Conservation (phyloP, 352 stramenopile species). For the Phytophthora fragariae region DNA sequence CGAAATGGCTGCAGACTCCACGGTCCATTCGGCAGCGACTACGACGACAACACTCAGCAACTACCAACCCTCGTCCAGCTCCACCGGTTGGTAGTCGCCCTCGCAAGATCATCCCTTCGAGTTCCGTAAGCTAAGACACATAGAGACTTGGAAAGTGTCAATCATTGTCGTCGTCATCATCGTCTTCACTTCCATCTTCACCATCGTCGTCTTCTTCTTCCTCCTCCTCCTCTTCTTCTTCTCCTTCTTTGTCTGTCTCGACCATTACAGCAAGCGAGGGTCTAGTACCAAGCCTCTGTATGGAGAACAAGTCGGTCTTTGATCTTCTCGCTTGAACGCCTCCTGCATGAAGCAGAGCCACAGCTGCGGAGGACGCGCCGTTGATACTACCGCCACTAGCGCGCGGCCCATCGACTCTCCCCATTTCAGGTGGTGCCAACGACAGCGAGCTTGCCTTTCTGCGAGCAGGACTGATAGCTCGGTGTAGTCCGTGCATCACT, state of each 20-base stretch:
- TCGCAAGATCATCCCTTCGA: constrained; percentile 10
- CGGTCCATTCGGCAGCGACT: constrained; percentile 22
- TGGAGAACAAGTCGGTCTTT: constrained; percentile 6
- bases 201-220: constrained; percentile 16
- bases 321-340: constrained; percentile 4
- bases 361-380: background rate
- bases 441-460: constrained; percentile 27
- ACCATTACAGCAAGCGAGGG: constrained; percentile 25
- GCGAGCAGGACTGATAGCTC: constrained; percentile 25
- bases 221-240: constrained; percentile 21
- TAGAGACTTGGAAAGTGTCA: background rate
- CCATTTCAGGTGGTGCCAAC: constrained; percentile 18
- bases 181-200: constrained; percentile 12
- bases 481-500: constrained; percentile 48
- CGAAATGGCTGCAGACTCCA: constrained; percentile 68
- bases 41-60: constrained; percentile 28
- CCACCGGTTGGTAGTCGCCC: background rate
- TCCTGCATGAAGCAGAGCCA: constrained; percentile 3
- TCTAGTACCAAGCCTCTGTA: constrained; percentile 2
- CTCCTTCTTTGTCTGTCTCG: constrained; percentile 28
- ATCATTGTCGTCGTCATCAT: background rate
- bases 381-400: background rate
- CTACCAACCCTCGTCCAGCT: constrained; percentile 1
- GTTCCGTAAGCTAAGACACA: constrained; percentile 5
- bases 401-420: constrained; percentile 1